These are phyloP conservation scores for Venturia aucupariae DNA, from an alignment of 2,329 filamentous ascomycete species.

Conservation along the genomic window DNA sequence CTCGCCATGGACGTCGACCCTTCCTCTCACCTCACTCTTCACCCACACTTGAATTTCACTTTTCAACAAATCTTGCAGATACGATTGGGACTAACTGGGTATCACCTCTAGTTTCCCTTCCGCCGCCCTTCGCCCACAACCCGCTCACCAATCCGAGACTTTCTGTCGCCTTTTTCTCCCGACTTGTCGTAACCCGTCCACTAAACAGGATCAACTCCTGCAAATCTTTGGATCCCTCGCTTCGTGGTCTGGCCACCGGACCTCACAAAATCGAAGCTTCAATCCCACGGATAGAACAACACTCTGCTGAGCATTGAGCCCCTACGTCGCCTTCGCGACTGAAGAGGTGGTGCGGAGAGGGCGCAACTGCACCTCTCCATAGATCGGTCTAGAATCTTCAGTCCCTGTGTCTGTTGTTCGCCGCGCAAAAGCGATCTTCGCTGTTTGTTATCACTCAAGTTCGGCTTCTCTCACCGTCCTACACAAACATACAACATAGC, in stretches of 20 bases:
- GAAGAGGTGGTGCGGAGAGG: conserved; percentile 30
- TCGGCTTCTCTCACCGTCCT: background rate
- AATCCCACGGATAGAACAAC: background rate
- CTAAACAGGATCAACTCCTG: background rate
- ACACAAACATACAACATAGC: conserved; percentile 7
- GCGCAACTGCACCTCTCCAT: conserved; percentile 32
- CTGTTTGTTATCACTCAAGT: background rate
- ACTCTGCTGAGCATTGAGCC: conserved; percentile 10
- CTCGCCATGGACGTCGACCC: conserved; percentile 1
- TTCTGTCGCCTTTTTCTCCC: background rate
- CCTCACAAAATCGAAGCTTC: conserved; percentile 1
- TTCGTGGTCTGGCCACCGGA: background rate
- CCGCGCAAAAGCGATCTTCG: conserved; percentile 1
- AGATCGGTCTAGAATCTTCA: conserved; percentile 18
- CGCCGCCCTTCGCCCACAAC: background rate
- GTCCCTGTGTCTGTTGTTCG: background rate
- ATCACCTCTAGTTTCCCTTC: background rate
- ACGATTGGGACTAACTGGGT: background rate
- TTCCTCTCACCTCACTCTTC: background rate
- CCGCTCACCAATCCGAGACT: background rate
- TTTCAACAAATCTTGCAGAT: background rate
- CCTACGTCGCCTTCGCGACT: conserved; percentile 10
- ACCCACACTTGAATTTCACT: background rate
- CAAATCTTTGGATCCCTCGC: background rate
- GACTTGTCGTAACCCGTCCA: background rate